Percentiles rank a stretch among this genome's conserved stretches.
Evolutionary conservation across 1,284 basidiomycete species (phyloP).

Genomic region (Peniophora sp.): DNA sequence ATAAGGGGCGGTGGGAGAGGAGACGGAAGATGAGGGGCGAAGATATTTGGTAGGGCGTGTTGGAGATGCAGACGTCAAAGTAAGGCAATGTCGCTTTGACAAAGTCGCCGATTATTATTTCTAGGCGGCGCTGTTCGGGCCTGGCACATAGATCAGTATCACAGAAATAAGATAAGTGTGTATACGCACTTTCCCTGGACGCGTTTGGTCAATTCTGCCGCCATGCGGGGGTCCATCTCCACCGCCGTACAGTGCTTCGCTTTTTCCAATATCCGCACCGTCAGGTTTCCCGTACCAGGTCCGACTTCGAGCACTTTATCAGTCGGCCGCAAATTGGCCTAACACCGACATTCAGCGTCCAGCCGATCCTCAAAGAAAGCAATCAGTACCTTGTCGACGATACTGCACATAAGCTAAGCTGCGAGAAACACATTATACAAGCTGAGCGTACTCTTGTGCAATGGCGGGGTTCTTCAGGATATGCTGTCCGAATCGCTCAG

Average conservation of each 20-base stretch:
- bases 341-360: background rate
- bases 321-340: constrained; percentile 91
- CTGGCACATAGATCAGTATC: constrained; percentile 32
- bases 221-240: constrained; percentile 99
- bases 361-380: background rate
- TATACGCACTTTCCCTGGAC: constrained; percentile 92
- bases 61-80: constrained; percentile 98
- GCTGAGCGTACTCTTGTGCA: constrained; percentile 68
- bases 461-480: constrained; percentile 93
- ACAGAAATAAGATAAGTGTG: constrained; percentile 3
- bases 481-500: constrained; percentile 92
- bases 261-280: constrained; percentile 90
- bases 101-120: constrained; percentile 94
- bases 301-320: constrained; percentile 97
- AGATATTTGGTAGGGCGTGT: constrained; percentile 99
- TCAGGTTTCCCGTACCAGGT: constrained; percentile 97
- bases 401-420: constrained; percentile 36
- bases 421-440: constrained; percentile 4
- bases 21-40: constrained; percentile 97
- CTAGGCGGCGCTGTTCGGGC: constrained; percentile 90
- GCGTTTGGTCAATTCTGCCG: constrained; percentile 93
- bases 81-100: constrained; percentile 96
- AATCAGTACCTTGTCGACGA: constrained; percentile 61
- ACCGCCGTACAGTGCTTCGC: constrained; percentile 90
- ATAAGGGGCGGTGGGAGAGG: constrained; percentile 91